Evolutionary conservation across 2,329 filamentous ascomycete species (phyloP).

Genomic region (Sclerotinia glacialis): DNA sequence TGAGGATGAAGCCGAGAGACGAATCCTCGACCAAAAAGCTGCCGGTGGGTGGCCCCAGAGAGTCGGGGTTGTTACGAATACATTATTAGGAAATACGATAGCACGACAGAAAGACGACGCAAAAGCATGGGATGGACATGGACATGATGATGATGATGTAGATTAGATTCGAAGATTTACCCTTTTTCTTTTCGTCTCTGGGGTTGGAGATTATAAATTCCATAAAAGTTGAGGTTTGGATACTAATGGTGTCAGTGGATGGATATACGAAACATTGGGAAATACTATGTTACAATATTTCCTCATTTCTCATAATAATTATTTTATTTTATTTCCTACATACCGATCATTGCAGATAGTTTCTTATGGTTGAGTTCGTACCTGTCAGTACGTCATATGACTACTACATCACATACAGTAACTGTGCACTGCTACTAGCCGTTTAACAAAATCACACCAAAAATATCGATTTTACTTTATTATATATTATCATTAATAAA

Average conservation of each 20-base stretch:
- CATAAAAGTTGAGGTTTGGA: neutral
- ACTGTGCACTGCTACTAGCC: no score
- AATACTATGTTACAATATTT: neutral
- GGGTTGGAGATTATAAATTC: neutral
- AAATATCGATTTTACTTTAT: no score
- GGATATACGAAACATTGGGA: neutral
- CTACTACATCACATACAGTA: no score
- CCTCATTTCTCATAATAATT: constrained; percentile 2
- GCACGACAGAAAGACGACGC: constrained; percentile 36
- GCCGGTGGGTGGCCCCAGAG: constrained; percentile 35
- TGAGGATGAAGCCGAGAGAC: constrained; percentile 34
- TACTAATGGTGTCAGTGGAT: neutral
- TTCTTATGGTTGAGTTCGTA: neutral
- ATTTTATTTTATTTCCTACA: neutral
- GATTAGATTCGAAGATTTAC: constrained; percentile 9
- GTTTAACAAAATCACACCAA: no score
- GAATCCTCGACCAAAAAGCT: constrained; percentile 30
- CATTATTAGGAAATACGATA: constrained; percentile 37
- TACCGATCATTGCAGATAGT: neutral
- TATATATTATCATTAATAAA: no score
- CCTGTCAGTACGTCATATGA: no score
- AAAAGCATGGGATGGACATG: constrained; percentile 33
- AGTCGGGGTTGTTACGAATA: constrained; percentile 38
- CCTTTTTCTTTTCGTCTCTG: neutral
- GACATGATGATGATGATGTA: constrained; percentile 27